These are phyloP conservation scores for Cryptosporidium sp. DNA, from an alignment of 169 alveolate genomes.

Conservation along the genomic window DNA sequence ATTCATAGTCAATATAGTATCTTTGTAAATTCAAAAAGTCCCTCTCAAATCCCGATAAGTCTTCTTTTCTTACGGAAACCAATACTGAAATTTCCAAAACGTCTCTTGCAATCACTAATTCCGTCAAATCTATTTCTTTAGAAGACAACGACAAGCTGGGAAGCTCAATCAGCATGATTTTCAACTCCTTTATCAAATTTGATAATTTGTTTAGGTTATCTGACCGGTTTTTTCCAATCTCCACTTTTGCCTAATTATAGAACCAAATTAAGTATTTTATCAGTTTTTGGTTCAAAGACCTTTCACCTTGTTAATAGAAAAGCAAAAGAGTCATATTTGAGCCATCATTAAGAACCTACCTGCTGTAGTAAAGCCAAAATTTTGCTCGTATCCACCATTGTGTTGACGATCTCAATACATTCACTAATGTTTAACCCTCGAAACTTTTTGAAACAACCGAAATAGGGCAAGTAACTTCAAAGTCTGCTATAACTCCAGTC, in stretches of 20 bases:
- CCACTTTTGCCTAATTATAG: slow-evolving; percentile 29
- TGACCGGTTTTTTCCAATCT: not conserved
- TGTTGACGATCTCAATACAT: not conserved
- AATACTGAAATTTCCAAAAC: slow-evolving; percentile 41
- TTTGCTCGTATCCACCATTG: slow-evolving; percentile 41
- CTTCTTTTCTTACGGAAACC: slow-evolving; percentile 7
- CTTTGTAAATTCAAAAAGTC: slow-evolving; percentile 43
- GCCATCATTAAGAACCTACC: slow-evolving; percentile 9
- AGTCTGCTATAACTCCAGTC: not conserved
- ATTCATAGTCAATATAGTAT: slow-evolving; percentile 18
- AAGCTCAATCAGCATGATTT: slow-evolving; percentile 23
- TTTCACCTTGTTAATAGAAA: not conserved
- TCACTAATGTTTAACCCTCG: not conserved
- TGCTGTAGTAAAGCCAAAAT: slow-evolving; percentile 31
- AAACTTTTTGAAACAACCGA: not conserved
- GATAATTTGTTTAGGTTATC: not conserved
- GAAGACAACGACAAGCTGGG: slow-evolving; percentile 40
- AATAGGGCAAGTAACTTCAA: not conserved
- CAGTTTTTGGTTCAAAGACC: not conserved
- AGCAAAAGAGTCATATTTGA: not conserved
- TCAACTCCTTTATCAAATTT: slow-evolving; percentile 28
- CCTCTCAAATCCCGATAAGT: slow-evolving; percentile 49
- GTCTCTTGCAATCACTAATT: slow-evolving; percentile 55
- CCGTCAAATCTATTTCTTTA: slow-evolving; percentile 54
- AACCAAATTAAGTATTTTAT: not conserved